phyloP scores from a whole-genome alignment of 257 asterid genomes.

The Solanum arcanum region DNA sequence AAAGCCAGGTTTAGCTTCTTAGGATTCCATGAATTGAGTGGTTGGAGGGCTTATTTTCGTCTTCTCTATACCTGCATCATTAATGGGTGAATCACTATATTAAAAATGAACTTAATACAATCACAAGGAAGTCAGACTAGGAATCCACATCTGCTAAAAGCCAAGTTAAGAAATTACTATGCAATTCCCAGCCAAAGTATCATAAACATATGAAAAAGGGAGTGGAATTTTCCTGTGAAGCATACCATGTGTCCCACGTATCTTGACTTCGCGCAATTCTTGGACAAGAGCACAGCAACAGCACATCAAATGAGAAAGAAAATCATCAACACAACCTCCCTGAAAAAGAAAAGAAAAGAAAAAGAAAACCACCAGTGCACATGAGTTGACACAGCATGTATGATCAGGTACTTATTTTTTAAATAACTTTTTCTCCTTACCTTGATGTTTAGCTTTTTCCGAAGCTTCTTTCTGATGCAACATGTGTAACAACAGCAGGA shows the following conservation, averaged over 20 bases:
- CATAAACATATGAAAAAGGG: not conserved
- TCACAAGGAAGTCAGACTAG: not conserved
- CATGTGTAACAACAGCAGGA: constrained; percentile 96
- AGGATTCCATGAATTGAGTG: constrained; percentile 70
- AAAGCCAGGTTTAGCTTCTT: not conserved
- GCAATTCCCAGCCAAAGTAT: not conserved
- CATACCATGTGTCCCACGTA: constrained; percentile 53
- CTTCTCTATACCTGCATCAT: constrained; percentile 43
- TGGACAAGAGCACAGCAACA: constrained; percentile 96
- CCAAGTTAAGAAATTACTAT: not conserved
- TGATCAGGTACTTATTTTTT: not conserved
- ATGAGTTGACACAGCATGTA: not conserved
- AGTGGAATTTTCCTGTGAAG: not conserved
- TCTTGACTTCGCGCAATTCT: constrained; percentile 77
- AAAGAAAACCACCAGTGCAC: not conserved
- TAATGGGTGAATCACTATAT: not conserved
- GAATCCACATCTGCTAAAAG: not conserved
- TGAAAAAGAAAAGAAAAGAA: constrained; percentile 11
- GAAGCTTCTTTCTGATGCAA: constrained; percentile 73
- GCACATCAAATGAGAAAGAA: constrained; percentile 83
- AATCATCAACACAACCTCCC: constrained; percentile 83
- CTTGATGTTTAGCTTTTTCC: constrained; percentile 50
- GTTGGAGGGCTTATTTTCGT: constrained; percentile 51
- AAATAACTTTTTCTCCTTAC: constrained; percentile 16
- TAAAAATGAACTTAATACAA: not conserved